A percentile compares a stretch with the other conserved stretches of the same genome.
Conservation (phyloP, 345 rosid genomes). For the Microcos paniculata region DNA sequence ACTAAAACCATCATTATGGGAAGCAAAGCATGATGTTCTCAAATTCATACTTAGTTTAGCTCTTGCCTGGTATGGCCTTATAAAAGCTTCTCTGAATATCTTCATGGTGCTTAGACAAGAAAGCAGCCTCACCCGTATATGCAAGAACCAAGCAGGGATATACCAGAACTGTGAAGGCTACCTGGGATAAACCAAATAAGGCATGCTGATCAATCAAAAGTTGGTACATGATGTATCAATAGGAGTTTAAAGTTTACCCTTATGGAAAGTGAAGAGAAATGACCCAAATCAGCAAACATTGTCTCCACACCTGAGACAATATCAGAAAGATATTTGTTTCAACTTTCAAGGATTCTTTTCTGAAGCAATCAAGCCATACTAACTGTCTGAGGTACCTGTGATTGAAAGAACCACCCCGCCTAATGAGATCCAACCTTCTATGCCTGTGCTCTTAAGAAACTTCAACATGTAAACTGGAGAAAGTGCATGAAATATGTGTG, state of each 20-base stretch:
- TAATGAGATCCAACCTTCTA: conserved; percentile 82
- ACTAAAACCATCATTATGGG: conserved; percentile 9
- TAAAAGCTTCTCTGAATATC: conserved; percentile 79
- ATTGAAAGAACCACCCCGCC: conserved; percentile 88
- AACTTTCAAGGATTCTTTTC: conserved; percentile 16
- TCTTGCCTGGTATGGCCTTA: conserved; percentile 85
- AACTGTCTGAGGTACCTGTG: conserved; percentile 50
- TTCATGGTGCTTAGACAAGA: conserved; percentile 70
- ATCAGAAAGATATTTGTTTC: conserved; percentile 3
- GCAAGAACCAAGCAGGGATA: conserved; percentile 88
- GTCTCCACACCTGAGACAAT: conserved; percentile 68
- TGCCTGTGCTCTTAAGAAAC: conserved; percentile 66
- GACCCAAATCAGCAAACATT: conserved; percentile 86
- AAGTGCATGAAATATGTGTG: conserved; percentile 58
- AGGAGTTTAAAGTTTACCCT: conserved; percentile 45
- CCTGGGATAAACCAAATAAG: conserved; percentile 36
- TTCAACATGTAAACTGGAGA: conserved; percentile 80
- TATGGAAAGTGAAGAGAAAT: conserved; percentile 77
- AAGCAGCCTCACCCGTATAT: conserved; percentile 95
- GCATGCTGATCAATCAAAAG: not conserved
- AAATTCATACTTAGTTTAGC: not conserved
- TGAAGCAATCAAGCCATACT: not conserved
- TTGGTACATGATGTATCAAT: not conserved
- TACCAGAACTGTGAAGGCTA: conserved; percentile 68
- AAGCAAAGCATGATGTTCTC: conserved; percentile 4